Percentiles rank a stretch among this genome's conserved stretches.
phyloP scores from a whole-genome alignment of 2,329 filamentous ascomycete genomes.

The Cercospora sp. region DNA sequence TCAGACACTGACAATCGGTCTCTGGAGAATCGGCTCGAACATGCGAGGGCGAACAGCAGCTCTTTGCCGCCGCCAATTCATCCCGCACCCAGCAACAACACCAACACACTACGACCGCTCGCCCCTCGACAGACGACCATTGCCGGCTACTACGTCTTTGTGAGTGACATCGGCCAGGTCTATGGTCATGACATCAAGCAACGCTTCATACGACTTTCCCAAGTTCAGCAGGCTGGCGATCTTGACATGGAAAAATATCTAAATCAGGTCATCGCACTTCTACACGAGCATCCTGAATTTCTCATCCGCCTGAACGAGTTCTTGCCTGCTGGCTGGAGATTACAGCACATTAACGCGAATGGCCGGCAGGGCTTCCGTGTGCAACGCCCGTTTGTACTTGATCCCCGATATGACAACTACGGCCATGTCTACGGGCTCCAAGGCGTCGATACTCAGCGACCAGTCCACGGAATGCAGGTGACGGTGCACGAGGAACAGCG shows the following conservation, averaged over 20 bases:
- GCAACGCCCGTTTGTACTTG: not conserved
- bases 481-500: not conserved
- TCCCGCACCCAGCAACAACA: not conserved
- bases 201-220: not conserved
- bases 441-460: not conserved
- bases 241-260: not conserved
- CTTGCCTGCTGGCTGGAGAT: not conserved
- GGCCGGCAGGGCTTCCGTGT: not conserved
- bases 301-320: not conserved
- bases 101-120: not conserved
- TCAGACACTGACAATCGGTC: not conserved
- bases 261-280: not conserved
- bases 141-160: not conserved
- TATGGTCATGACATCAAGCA: not conserved
- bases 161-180: not conserved
- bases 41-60: not conserved
- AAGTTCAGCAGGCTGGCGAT: not conserved
- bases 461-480: not conserved
- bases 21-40: not conserved
- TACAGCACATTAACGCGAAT: not conserved
- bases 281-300: not conserved
- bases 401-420: not conserved
- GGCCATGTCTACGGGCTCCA: not conserved
- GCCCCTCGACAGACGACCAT: not conserved
- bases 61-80: not conserved